phyloP scores from a whole-genome alignment of 805 yeast species.

The Ogataea angusta region DNA sequence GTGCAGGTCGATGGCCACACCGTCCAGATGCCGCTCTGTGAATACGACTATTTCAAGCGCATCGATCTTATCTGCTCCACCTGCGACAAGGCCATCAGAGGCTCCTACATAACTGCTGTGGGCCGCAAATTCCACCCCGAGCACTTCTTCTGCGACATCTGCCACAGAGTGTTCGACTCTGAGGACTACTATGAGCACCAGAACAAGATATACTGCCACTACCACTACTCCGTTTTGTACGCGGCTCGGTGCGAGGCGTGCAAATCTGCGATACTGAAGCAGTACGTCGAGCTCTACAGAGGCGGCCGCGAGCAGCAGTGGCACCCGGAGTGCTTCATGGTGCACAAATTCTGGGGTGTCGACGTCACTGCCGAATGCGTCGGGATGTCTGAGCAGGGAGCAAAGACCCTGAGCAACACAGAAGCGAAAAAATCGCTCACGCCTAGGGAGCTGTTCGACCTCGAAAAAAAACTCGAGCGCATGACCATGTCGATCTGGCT shows the following conservation, averaged over 20 bases:
- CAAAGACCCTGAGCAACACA: slow-evolving; percentile 6
- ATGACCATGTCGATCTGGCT: slow-evolving; percentile 73
- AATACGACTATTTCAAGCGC: slow-evolving; percentile 85
- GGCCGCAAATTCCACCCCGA: slow-evolving; percentile 92
- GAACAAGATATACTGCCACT: slow-evolving; percentile 81
- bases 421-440: slow-evolving; percentile 27
- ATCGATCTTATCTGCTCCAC: slow-evolving; percentile 81
- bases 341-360: slow-evolving; percentile 94
- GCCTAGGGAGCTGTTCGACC: slow-evolving; percentile 46
- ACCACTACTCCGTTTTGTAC: slow-evolving; percentile 79
- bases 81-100: slow-evolving; percentile 83
- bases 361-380: slow-evolving; percentile 61
- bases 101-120: slow-evolving; percentile 90
- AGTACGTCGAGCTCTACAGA: slow-evolving; percentile 86
- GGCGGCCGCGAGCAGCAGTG: slow-evolving; percentile 94
- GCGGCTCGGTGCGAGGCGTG: slow-evolving; percentile 95
- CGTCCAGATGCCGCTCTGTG: slow-evolving; percentile 70
- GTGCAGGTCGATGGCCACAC: slow-evolving; percentile 33
- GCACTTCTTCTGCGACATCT: slow-evolving; percentile 88
- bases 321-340: slow-evolving; percentile 99
- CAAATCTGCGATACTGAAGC: slow-evolving; percentile 83
- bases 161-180: slow-evolving; percentile 83
- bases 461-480: slow-evolving; percentile 64
- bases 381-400: slow-evolving; percentile 37
- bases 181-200: slow-evolving; percentile 91